Evolutionary conservation across 2,329 filamentous ascomycete species (phyloP), one percentile per base, ranked within the genome.

Genomic region (Ceratocystis alfenasii): DNA sequence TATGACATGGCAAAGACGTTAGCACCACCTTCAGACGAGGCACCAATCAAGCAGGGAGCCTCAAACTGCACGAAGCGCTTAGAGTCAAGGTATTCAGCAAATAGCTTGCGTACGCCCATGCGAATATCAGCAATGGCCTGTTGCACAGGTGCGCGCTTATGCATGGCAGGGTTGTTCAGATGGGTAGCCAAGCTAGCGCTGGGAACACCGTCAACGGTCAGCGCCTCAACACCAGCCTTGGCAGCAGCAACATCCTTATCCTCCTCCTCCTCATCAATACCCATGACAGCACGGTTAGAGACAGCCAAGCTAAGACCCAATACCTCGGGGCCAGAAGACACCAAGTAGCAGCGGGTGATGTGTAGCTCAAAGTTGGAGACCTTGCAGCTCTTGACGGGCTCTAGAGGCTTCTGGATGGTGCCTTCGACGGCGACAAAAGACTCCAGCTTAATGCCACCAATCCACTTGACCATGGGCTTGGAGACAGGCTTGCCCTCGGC

Each of bases 381-480:
- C 17, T 85, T 86, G 67, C 89, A 89, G 73, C 89, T 94, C 78
- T 95, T 94, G 74, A 97, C 88, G 2, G 90, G 88, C 73, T 95
- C 90, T 25, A 88, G 82, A 0, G 92, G 89, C 77, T 88, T 87
- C 80, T 91, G 83, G 64, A 97, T 87, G 41, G 81, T 78, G 70
- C 88, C 94, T 72, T 95, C 89, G 68, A 96, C 86, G 50, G 86
- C 79, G 30, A 96, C 86, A 71, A 88, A 91, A 71, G 87, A 90
- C 80, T 96, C 93, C 59, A 87, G 81, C 72, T 84, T 87, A 70
- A 96, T 77, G 55, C 79, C 82, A 61, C 83, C 84, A 62, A 88
- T 85, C 84, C 89, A 97, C 78, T 97, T 97, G 74, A 96, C 89
- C 93, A 97, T 97, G 76, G 89, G 90, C 74, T 86, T 87, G 69